phyloP scores from a whole-genome alignment of 257 asterid genomes.

The Capsicum chinense region DNA sequence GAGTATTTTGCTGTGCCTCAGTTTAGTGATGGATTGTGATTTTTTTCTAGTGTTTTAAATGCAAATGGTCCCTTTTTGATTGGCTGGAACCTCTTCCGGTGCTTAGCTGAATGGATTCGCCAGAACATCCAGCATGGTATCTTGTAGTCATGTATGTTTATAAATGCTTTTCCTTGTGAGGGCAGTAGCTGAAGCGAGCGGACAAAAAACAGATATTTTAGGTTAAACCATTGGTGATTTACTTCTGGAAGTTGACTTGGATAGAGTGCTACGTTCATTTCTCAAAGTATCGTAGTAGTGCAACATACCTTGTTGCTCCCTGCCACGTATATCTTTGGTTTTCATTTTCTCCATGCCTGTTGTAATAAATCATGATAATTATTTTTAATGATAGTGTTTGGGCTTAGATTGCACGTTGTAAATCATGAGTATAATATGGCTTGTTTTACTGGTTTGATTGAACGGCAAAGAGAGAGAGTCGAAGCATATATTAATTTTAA shows the following conservation, averaged over 20 bases:
- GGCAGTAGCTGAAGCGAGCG: neutral
- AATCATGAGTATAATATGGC: neutral
- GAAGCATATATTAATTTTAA: too few species aligned
- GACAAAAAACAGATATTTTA: neutral
- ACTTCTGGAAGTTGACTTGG: neutral
- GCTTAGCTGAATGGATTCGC: neutral
- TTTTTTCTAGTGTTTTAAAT: neutral
- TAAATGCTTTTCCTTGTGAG: too few species aligned
- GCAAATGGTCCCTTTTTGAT: neutral
- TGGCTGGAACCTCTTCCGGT: neutral
- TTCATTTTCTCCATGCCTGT: neutral
- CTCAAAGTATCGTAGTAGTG: neutral
- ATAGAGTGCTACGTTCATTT: neutral
- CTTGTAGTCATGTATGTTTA: neutral
- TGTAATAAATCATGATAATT: neutral
- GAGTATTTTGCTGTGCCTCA: neutral
- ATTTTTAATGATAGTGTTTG: neutral
- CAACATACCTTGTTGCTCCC: neutral
- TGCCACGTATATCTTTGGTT: neutral
- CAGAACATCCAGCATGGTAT: neutral
- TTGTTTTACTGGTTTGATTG: too few species aligned
- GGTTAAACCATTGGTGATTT: neutral
- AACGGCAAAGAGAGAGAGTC: too few species aligned
- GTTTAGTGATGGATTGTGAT: conserved; percentile 2
- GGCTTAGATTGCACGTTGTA: too few species aligned